Evolutionary conservation across 2,329 filamentous ascomycete genomes (phyloP).

Genomic region (Fusarium sp.): DNA sequence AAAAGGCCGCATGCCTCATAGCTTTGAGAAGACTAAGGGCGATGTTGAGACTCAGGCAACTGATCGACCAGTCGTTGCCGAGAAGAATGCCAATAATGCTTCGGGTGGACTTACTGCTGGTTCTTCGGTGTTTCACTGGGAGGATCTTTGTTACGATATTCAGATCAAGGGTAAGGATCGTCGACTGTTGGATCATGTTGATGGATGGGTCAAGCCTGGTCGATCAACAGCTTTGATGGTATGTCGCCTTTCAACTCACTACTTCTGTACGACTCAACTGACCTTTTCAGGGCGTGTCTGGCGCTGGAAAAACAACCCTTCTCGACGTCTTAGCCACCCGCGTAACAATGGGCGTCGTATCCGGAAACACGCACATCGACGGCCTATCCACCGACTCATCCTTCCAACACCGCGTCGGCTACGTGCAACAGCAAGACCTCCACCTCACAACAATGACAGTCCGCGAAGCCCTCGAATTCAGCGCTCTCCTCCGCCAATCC

Average conservation of each 20-base stretch:
- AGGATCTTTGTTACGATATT: conserved; percentile 71
- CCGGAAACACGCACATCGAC: conserved; percentile 77
- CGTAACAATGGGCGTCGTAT: conserved; percentile 79
- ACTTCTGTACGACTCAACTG: neutral
- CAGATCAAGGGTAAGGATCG: conserved; percentile 75
- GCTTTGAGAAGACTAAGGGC: conserved; percentile 61
- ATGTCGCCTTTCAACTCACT: rapidly evolving
- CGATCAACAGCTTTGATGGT: conserved; percentile 69
- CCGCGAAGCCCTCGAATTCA: conserved; percentile 63
- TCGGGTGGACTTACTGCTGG: conserved; percentile 14
- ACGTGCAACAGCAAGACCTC: conserved; percentile 79
- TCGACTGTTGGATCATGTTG: conserved; percentile 76
- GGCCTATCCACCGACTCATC: conserved; percentile 69
- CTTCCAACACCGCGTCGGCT: conserved; percentile 78
- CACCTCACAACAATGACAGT: conserved; percentile 78
- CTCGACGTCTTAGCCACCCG: conserved; percentile 79
- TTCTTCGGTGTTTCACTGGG: conserved; percentile 73
- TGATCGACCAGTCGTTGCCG: conserved; percentile 34
- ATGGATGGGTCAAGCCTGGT: conserved; percentile 83
- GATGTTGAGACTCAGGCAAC: conserved; percentile 48
- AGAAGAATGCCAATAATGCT: conserved; percentile 16
- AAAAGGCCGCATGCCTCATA: conserved; percentile 67
- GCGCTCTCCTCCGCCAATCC: conserved; percentile 75
- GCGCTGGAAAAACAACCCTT: conserved; percentile 81
- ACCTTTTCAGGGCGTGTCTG: conserved; percentile 67